phyloP scores from a whole-genome alignment of 192 early-diverging fungal species.

The Rhizophagus sp. region DNA sequence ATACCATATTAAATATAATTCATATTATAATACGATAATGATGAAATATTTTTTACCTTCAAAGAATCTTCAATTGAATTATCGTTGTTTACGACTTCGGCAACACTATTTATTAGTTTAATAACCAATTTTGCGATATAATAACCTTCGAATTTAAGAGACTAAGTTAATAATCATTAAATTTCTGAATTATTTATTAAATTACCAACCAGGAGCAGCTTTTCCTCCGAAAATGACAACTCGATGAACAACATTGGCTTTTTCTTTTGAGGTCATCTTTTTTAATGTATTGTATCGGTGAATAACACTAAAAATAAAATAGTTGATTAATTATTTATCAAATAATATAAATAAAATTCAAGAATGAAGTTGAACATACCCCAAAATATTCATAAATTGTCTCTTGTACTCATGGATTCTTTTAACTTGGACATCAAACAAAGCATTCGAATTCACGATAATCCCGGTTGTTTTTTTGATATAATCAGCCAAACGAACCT shows the following conservation, averaged over 20 bases:
- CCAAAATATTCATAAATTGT: constrained; percentile 98
- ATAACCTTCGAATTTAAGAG: constrained; percentile 63
- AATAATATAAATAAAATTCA: background rate
- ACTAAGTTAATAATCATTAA: background rate
- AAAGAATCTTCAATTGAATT: constrained; percentile 75
- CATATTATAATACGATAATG: background rate
- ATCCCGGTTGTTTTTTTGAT: constrained; percentile 73
- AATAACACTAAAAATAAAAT: constrained; percentile 65
- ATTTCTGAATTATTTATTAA: background rate
- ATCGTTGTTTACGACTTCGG: constrained; percentile 87
- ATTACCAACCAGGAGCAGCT: constrained; percentile 65
- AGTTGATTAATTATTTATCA: background rate
- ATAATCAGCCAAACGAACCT: constrained; percentile 76
- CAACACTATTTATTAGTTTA: constrained; percentile 97
- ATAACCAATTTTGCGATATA: constrained; percentile 98
- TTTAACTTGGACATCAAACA: constrained; percentile 98
- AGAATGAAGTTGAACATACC: constrained; percentile 35
- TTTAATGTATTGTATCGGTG: constrained; percentile 89
- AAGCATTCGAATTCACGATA: constrained; percentile 77
- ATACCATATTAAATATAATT: background rate
- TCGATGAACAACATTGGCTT: constrained; percentile 70
- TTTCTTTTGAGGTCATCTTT: constrained; percentile 70
- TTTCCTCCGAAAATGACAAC: constrained; percentile 97
- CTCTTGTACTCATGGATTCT: constrained; percentile 99
- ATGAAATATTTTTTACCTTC: constrained; percentile 48